These are phyloP conservation scores for Cucurbita moschata DNA, from an alignment of 306 rosid species.

Conservation along the genomic window DNA sequence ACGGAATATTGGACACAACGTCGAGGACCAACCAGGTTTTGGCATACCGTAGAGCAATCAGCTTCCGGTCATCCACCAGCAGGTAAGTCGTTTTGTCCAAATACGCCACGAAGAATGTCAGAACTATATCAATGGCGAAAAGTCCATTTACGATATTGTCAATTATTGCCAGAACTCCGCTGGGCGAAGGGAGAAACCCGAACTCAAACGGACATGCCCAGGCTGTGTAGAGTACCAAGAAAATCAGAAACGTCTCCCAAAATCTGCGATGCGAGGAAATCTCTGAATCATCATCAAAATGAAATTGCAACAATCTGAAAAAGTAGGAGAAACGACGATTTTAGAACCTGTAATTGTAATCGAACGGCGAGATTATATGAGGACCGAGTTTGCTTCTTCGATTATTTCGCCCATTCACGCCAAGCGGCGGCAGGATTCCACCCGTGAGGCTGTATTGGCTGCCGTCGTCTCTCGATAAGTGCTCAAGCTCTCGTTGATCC, in stretches of 20 bases:
- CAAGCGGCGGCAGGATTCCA: constrained; percentile 53
- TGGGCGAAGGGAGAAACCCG: constrained; percentile 37
- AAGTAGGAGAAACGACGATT: not conserved
- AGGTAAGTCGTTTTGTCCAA: constrained; percentile 41
- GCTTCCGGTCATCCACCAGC: constrained; percentile 24
- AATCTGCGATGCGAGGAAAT: constrained; percentile 14
- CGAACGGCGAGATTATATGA: constrained; percentile 29
- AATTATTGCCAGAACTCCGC: constrained; percentile 5
- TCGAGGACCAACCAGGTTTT: constrained; percentile 53
- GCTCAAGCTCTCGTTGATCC: constrained; percentile 3
- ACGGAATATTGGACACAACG: constrained; percentile 46
- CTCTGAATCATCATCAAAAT: not conserved
- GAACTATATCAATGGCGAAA: constrained; percentile 41
- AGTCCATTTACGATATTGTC: constrained; percentile 55
- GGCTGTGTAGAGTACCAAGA: constrained; percentile 58
- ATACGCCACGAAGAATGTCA: constrained; percentile 72
- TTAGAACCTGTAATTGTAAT: constrained; percentile 31
- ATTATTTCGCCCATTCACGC: constrained; percentile 9
- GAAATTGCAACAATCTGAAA: not conserved
- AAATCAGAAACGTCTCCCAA: constrained; percentile 45
- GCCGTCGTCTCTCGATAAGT: constrained; percentile 18
- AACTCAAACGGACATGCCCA: constrained; percentile 76
- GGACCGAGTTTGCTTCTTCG: constrained; percentile 17
- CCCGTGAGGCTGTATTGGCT: constrained; percentile 51
- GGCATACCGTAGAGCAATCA: constrained; percentile 44